Percentiles rank a stretch among this genome's conserved stretches.
Conservation (phyloP, 2,329 filamentous ascomycete species). For the Talaromyces sp. region DNA sequence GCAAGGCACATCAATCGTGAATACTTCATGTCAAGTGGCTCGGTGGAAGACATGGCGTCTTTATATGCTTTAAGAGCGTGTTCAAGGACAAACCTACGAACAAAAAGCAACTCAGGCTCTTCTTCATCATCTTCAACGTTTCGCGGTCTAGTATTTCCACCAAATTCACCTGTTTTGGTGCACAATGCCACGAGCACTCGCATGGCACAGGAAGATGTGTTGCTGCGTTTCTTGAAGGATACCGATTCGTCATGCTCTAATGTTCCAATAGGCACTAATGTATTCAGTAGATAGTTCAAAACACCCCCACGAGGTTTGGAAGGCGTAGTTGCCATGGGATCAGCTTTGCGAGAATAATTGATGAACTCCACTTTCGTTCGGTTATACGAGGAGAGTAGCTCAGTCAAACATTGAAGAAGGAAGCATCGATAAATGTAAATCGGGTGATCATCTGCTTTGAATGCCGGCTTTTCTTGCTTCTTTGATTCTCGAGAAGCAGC, state of each 20-base stretch:
- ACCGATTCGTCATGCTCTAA: constrained; percentile 69
- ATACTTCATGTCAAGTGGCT: constrained; percentile 80
- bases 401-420: constrained; percentile 82
- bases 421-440: constrained; percentile 98
- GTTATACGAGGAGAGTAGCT: constrained; percentile 87
- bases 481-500: constrained; percentile 45
- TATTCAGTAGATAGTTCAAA: constrained; percentile 86
- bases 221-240: constrained; percentile 73
- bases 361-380: constrained; percentile 97
- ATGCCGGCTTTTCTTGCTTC: constrained; percentile 65
- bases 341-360: constrained; percentile 92
- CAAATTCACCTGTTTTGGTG: constrained; percentile 76
- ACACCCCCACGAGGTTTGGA: constrained; percentile 91
- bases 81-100: constrained; percentile 91
- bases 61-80: constrained; percentile 89
- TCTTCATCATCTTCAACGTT: constrained; percentile 36
- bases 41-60: constrained; percentile 71
- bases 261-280: constrained; percentile 62
- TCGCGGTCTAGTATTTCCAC: constrained; percentile 55
- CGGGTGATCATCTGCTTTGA: constrained; percentile 88
- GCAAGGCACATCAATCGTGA: constrained; percentile 79
- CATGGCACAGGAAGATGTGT: constrained; percentile 80
- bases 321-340: constrained; percentile 75
- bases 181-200: constrained; percentile 82
- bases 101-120: constrained; percentile 64